Evolutionary conservation across 805 yeast genomes (phyloP), one percentile per base, ranked within the genome.

Genomic region (Jamesozyma gamospora): DNA sequence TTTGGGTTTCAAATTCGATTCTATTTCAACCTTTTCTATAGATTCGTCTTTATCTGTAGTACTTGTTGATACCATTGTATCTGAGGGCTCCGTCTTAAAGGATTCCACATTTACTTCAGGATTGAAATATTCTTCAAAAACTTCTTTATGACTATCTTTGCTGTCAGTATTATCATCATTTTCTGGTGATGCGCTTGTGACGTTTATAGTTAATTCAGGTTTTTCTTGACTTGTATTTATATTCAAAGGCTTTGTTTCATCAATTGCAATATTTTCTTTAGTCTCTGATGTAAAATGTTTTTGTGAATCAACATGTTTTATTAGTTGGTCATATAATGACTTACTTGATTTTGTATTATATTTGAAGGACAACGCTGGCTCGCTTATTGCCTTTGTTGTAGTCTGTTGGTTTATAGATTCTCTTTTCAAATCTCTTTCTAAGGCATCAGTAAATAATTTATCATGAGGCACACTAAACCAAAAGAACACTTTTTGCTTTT

Each of bases 381-480:
- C 95, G 31, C 70, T 60, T 7, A 67, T 65, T 2, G 96, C 77
- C 16, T 67, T 68, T 1, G 96, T 84, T 1, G 96, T 80, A 2
- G 92, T 72, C 6, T 64, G 64, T 33, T 78, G 85, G 36, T 67
- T 66, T 14, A 68, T 50, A 39, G 66, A 57, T 56, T 88, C 96
- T 49, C 82, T 78, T 62, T 85, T 87, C 55, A 88, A 63, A 58
- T 92, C 97, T 51, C 97, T 70, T 58, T 88, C 96, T 34, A 92
- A 64, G 0, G 96, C 96, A 61, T 92, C 97, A 2, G 86, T 77
- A 72, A 92, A 88, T 33, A 90, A 66, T 55, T 82, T 78, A 55
- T 88, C 95, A 61, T 90, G 97, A 18, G 92, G 92, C 9, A 92
- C 96, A 55, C 88, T 82, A 59, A 83, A 87, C 97, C 97, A 92